Conservation (phyloP, 768 basidiomycete species). For the Phlebiopsis flavidoalba region DNA sequence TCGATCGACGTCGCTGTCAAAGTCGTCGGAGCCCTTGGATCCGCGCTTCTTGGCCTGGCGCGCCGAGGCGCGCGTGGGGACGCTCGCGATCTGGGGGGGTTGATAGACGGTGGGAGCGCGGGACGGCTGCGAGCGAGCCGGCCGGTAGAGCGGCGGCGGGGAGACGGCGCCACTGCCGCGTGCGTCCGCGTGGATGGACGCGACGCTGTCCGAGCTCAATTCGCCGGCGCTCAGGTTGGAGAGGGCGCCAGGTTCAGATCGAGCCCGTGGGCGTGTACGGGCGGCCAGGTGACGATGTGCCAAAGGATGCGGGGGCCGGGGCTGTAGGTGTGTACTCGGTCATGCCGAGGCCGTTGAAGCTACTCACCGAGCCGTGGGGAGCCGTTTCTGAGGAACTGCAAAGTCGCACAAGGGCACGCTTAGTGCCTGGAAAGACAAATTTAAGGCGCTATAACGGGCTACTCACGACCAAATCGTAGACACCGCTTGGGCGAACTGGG, state of each 20-base stretch:
- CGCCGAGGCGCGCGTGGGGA: conserved; percentile 48
- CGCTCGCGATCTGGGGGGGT: conserved; percentile 60
- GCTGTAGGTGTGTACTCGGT: conserved; percentile 57
- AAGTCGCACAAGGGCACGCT: neutral
- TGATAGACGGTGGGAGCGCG: conserved; percentile 76
- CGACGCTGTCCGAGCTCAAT: conserved; percentile 65
- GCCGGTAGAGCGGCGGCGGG: conserved; percentile 42
- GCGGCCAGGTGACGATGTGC: conserved; percentile 47
- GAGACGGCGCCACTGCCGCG: conserved; percentile 64
- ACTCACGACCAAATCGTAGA: conserved; percentile 59
- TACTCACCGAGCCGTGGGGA: conserved; percentile 53
- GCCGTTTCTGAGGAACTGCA: conserved; percentile 46
- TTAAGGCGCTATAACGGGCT: conserved; percentile 4
- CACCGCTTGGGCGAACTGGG: conserved; percentile 28
- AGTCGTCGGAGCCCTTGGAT: conserved; percentile 43
- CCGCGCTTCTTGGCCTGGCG: conserved; percentile 36
- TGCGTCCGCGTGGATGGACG: conserved; percentile 51
- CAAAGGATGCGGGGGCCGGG: conserved; percentile 45
- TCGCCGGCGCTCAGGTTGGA: conserved; percentile 69
- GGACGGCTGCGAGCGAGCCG: conserved; percentile 52
- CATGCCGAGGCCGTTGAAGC: conserved; percentile 53
- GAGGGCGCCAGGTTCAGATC: conserved; percentile 68
- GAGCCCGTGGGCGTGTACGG: conserved; percentile 67
- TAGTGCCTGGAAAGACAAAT: conserved; percentile 9
- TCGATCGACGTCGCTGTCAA: conserved; percentile 60